Evolutionary conservation across 2,329 filamentous ascomycete genomes (phyloP).

Genomic region (Sporothrix phasma): DNA sequence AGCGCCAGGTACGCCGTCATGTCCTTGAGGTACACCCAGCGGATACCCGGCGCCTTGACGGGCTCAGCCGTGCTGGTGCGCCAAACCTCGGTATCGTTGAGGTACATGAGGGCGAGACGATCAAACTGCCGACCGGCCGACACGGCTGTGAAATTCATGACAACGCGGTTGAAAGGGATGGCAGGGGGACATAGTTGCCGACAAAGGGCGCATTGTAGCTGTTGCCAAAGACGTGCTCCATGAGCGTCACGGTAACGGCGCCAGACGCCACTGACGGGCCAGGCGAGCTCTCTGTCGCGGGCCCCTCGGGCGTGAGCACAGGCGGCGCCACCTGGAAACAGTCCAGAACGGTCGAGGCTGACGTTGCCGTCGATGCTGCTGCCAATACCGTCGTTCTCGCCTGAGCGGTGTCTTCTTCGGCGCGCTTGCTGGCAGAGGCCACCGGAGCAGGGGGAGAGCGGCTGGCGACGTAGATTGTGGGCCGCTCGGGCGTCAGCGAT

Average conservation of each 20-base stretch:
- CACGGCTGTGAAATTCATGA: constrained; percentile 65
- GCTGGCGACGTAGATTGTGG: background rate
- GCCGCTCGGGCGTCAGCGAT: background rate
- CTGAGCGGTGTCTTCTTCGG: background rate
- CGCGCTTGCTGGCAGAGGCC: background rate
- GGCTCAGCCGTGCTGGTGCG: constrained; percentile 76
- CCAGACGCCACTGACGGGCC: constrained; percentile 17
- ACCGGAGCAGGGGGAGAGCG: background rate
- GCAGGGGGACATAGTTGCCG: constrained; percentile 56
- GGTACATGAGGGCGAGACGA: constrained; percentile 63
- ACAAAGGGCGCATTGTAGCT: constrained; percentile 68
- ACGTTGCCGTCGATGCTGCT: constrained; percentile 13
- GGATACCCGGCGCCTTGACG: constrained; percentile 52
- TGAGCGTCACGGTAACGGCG: constrained; percentile 48
- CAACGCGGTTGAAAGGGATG: constrained; percentile 63
- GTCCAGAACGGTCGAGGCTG: constrained; percentile 35
- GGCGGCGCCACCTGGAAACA: constrained; percentile 63
- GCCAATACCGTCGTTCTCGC: constrained; percentile 20
- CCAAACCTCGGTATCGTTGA: constrained; percentile 72
- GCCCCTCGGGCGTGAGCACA: constrained; percentile 41
- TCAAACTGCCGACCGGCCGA: constrained; percentile 67
- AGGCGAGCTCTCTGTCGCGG: constrained; percentile 22
- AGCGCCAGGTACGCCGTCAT: constrained; percentile 61
- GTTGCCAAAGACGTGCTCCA: constrained; percentile 59
- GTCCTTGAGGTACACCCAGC: constrained; percentile 70